Evolutionary conservation across 345 rosid species (phyloP).

Genomic region (Gynandropsis gynandra): DNA sequence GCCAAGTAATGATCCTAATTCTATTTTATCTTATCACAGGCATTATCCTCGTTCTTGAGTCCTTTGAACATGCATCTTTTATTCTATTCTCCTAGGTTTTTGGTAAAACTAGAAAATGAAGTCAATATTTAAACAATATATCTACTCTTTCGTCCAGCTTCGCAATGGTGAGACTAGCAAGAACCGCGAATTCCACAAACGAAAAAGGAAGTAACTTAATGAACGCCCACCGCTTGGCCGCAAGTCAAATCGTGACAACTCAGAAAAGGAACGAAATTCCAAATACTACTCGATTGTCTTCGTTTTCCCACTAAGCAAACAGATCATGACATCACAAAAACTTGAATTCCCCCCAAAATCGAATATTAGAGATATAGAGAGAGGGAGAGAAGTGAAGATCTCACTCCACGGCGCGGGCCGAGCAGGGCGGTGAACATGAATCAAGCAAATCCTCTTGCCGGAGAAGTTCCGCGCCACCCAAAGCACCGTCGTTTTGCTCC

Average conservation of each 20-base stretch:
- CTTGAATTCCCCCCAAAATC: slow-evolving; percentile 17
- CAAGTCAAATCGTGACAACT: background rate
- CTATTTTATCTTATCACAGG: no score
- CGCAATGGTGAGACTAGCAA: background rate
- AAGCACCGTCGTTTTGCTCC: slow-evolving; percentile 43
- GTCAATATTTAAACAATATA: no score
- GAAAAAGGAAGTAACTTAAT: no score
- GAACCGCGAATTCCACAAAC: no score
- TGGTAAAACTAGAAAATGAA: no score
- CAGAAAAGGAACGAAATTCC: background rate
- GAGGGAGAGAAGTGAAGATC: slow-evolving; percentile 24
- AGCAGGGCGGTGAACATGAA: slow-evolving; percentile 60
- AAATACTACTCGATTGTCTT: background rate
- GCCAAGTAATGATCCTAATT: background rate
- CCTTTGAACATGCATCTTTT: background rate
- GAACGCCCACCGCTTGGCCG: background rate
- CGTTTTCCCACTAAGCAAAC: slow-evolving; percentile 3
- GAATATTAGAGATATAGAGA: background rate
- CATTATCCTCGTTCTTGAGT: background rate
- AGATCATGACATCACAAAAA: slow-evolving; percentile 13
- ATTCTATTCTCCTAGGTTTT: background rate
- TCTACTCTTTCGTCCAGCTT: slow-evolving; percentile 9
- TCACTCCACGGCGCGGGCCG: slow-evolving; percentile 45
- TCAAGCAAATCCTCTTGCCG: slow-evolving; percentile 65
- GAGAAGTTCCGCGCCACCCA: slow-evolving; percentile 65